Conservation (phyloP, 2,329 filamentous ascomycete genomes). For the Colletotrichum falcatum region DNA sequence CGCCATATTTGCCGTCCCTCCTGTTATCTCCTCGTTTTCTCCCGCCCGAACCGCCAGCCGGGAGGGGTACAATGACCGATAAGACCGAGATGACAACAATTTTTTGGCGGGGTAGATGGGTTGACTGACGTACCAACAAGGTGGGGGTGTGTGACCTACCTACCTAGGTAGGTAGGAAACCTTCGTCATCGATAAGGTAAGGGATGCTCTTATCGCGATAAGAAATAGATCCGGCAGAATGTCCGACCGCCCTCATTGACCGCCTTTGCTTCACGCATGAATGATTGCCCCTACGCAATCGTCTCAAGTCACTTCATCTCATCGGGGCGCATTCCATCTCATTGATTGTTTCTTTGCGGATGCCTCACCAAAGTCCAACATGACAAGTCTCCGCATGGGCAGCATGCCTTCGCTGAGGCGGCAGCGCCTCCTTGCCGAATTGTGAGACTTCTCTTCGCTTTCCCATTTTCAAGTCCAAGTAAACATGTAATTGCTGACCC, state of each 20-base stretch:
- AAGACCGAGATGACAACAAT: constrained; percentile 22
- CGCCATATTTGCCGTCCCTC: neutral
- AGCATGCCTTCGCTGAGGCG: constrained; percentile 70
- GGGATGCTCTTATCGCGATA: constrained; percentile 12
- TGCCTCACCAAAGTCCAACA: constrained; percentile 44
- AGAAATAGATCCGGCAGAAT: constrained; percentile 46
- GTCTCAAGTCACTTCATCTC: constrained; percentile 29
- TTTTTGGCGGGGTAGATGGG: constrained; percentile 32
- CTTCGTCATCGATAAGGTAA: constrained; percentile 23
- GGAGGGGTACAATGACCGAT: neutral
- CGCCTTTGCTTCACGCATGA: constrained; percentile 42
- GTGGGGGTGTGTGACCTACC: constrained; percentile 1
- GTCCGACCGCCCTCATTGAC: constrained; percentile 46
- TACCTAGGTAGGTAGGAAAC: too few relatives aligned
- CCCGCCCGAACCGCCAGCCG: neutral
- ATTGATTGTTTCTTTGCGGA: constrained; percentile 9
- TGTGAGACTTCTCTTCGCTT: constrained; percentile 62
- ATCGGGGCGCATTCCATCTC: constrained; percentile 21
- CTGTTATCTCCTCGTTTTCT: constrained; percentile 11
- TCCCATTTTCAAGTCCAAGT: constrained; percentile 41
- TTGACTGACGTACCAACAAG: constrained; percentile 22
- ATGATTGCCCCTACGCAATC: constrained; percentile 23
- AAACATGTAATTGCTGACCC: constrained; percentile 34
- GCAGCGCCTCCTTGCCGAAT: constrained; percentile 84
- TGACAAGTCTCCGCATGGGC: constrained; percentile 59